Percentiles rank a stretch among this genome's conserved stretches.
phyloP scores from a whole-genome alignment of 345 rosid species.

The Hirschfeldia incana region DNA sequence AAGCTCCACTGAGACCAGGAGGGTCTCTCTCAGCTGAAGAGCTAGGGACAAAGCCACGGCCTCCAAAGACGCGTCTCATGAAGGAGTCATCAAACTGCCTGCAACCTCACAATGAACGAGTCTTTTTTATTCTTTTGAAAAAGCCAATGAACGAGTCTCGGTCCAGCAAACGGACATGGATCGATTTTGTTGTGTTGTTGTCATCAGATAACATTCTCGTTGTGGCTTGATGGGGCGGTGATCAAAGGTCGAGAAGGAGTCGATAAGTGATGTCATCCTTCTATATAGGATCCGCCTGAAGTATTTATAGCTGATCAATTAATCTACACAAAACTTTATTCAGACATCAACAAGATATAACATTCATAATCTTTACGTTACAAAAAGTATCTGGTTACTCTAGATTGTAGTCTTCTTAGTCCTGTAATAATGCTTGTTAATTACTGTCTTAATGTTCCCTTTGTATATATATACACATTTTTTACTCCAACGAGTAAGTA shows the following conservation, averaged over 20 bases:
- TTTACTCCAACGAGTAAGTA: neutral
- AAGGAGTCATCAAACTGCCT: slow-evolving; percentile 61
- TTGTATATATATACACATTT: neutral
- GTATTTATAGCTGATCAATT: neutral
- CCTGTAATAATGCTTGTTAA: neutral
- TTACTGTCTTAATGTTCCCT: neutral
- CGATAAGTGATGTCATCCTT: slow-evolving; percentile 27
- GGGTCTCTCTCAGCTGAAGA: slow-evolving; percentile 73
- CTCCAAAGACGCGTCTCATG: slow-evolving; percentile 95
- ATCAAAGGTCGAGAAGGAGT: slow-evolving; percentile 63
- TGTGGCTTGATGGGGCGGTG: slow-evolving; percentile 55
- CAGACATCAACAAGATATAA: neutral
- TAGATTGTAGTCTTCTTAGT: neutral
- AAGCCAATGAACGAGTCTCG: slow-evolving; percentile 62
- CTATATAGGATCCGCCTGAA: neutral
- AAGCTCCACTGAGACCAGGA: slow-evolving; percentile 38
- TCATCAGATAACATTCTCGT: slow-evolving; percentile 50
- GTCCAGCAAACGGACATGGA: slow-evolving; percentile 62
- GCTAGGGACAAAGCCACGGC: slow-evolving; percentile 91
- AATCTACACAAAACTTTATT: slow-evolving; percentile 4
- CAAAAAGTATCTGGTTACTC: no score
- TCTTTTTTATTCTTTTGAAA: no score
- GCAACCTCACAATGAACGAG: slow-evolving; percentile 10
- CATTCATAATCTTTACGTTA: no score
- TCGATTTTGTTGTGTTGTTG: slow-evolving; percentile 52